Base-by-base conservation (phyloP, 768 basidiomycete genomes). In the Lyophyllum shimeji region DNA sequence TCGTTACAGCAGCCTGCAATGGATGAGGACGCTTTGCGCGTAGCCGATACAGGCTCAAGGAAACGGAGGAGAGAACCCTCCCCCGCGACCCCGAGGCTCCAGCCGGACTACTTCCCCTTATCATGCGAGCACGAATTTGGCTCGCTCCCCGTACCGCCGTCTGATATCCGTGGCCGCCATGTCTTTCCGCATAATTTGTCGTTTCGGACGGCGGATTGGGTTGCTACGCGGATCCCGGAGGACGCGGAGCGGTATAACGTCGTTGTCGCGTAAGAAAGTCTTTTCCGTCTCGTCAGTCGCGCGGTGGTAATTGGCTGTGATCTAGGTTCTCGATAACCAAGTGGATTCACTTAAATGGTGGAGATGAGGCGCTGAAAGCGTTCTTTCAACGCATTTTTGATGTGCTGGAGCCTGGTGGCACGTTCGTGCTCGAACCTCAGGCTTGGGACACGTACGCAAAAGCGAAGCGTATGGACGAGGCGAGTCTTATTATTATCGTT, bases 301-400 rank as follows among this genome's bases (percentile, higher is more conserved):
- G 25, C 43, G 27, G 37, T 48, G n/a, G 6, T 29, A 13, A 37
- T 37, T 21, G 12, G 27, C 43, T 20, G 25, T 18, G 39, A 40
- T 29, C 2, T 65, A 94, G 92, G 1, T 85, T 96, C 61, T 95
- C 93, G 0, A 71, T 95, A 43, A 84, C 93, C 0, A 96, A 95
- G 71, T 96, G 94, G 94, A 91, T 95, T 27, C 94, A 96, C 69
- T 75, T 96, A 9, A 86, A 94, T 60, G 75, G 77, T 11, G 88
- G 89, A 9, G 94, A 97, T 63, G 80, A 81, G 0, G 93, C 85
- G 0, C 62, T 96, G n/a, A 60, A 68, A 33, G 55, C 60, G 0
- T 92, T 95, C 69, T 95, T 96, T 64, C 71, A 66, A 2, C 82
- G 84, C 40, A 82, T 86, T 0, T 72, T 83, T 59, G 63, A 68